Base-by-base conservation (phyloP, 345 rosid species). In the Erodium maritimum region DNA sequence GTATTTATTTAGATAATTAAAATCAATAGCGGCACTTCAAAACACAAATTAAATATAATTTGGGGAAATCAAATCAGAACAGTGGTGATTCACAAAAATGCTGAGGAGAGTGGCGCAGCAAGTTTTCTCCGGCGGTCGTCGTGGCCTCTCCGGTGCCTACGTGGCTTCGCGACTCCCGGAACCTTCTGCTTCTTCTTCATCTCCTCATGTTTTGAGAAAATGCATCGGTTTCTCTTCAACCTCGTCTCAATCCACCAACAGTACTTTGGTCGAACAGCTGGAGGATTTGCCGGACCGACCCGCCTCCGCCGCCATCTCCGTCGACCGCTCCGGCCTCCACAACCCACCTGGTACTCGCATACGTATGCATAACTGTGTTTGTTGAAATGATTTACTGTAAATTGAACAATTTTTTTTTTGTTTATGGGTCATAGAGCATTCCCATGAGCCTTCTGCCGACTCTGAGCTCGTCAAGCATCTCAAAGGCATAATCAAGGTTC, bases 381-480 rank as follows among this genome's bases (percentile, higher is more conserved):
- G 2, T 46, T 24, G 8, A 7, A 13, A 14, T 37, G 19, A 1
- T 7, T 48, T 34, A 46, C 50, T 17, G n/a, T 17, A 16, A 19
- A 21, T 51, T 42, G 11, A 29, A 34, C 50, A 45, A 25, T 29
- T 33, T 10, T 33, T 14, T 52, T 16, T 58, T 52, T 34, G 57
- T 58, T 45, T 58, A 55, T 2, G 24, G 66, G 24, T 59, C 59
- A 59, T 60, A 84, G 96, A 76, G 62, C 93, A 84, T 73, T 84
- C 87, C 57, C 95, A 83, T 66, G 86, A 71, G 51, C 72, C 69
- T 34, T 56, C 62, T 17, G 50, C 76, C 33, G 96, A 79, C 21
- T 77, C 96, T 2, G 96, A 84, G 76, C 96, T 91, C 52, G 87
- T 79, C 64, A 88, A 88, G 72, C 94, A 88, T 73, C 95, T 91